Conservation (phyloP, 2,329 filamentous ascomycete species). For the Bipolaris zeicola region DNA sequence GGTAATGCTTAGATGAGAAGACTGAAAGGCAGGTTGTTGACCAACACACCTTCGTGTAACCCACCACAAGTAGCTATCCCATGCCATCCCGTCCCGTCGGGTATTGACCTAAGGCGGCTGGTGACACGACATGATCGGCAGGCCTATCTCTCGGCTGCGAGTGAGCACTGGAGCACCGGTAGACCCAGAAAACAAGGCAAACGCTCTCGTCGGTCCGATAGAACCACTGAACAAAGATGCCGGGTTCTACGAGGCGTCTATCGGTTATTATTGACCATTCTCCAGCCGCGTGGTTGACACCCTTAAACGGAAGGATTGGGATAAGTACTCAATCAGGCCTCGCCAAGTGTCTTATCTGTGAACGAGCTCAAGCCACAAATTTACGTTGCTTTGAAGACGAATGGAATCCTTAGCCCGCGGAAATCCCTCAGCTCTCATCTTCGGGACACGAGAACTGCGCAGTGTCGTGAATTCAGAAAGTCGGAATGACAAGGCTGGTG, state of each 20-base stretch:
- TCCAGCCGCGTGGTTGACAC: background rate
- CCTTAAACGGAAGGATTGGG: background rate
- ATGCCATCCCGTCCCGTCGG: background rate
- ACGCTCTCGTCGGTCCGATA: slow-evolving; percentile 1
- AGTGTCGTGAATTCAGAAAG: background rate
- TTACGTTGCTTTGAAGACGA: background rate
- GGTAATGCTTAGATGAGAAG: background rate
- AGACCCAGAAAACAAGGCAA: background rate
- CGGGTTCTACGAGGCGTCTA: too few species aligned
- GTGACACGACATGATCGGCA: slow-evolving; percentile 1
- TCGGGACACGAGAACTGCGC: background rate
- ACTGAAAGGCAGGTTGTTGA: background rate
- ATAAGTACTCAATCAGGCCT: background rate
- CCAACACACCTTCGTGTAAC: background rate
- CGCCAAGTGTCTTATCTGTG: background rate
- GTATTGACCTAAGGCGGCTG: background rate
- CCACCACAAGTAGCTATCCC: background rate
- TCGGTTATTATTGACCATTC: background rate
- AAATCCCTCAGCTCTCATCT: background rate
- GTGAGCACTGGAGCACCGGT: background rate
- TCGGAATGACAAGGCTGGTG: background rate
- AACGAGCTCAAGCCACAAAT: background rate
- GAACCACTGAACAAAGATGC: background rate
- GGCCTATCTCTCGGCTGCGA: background rate
- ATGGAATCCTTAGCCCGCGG: background rate